These are phyloP conservation scores for Phyllosticta citrichinensis DNA, from an alignment of 2,329 filamentous ascomycete genomes.

Conservation along the genomic window DNA sequence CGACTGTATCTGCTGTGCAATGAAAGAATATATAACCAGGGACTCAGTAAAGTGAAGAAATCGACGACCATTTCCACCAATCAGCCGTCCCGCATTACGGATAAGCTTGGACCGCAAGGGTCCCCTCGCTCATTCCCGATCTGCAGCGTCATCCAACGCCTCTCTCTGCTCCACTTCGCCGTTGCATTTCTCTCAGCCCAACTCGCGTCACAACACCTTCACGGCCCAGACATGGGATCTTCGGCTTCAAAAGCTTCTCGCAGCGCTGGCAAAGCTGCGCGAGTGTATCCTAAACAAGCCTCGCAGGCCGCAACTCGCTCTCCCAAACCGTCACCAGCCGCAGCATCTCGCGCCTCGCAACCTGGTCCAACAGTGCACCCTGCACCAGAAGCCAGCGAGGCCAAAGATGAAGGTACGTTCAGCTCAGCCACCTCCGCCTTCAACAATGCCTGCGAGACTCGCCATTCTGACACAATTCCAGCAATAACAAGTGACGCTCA, in stretches of 20 bases:
- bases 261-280: slow-evolving; percentile 39
- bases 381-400: slow-evolving; percentile 27
- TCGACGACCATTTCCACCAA: neutral
- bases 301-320: slow-evolving; percentile 24
- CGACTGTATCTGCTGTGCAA: neutral
- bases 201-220: neutral
- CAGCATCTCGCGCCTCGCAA: slow-evolving; percentile 18
- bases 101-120: neutral
- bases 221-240: slow-evolving; percentile 40
- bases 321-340: slow-evolving; percentile 20
- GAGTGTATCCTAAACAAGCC: slow-evolving; percentile 46
- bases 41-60: neutral
- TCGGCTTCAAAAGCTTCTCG: slow-evolving; percentile 47
- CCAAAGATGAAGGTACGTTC: slow-evolving; percentile 29
- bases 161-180: neutral
- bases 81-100: neutral
- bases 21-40: neutral
- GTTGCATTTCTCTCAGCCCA: neutral
- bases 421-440: neutral
- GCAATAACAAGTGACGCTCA: slow-evolving; percentile 51
- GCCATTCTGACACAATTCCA: slow-evolving; percentile 15
- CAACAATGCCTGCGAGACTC: neutral
- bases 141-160: neutral
- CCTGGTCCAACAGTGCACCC: slow-evolving; percentile 33
- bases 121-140: neutral